These are phyloP conservation scores for Fusarium ramigenum DNA, from an alignment of 2,329 filamentous ascomycete genomes.

Conservation along the genomic window DNA sequence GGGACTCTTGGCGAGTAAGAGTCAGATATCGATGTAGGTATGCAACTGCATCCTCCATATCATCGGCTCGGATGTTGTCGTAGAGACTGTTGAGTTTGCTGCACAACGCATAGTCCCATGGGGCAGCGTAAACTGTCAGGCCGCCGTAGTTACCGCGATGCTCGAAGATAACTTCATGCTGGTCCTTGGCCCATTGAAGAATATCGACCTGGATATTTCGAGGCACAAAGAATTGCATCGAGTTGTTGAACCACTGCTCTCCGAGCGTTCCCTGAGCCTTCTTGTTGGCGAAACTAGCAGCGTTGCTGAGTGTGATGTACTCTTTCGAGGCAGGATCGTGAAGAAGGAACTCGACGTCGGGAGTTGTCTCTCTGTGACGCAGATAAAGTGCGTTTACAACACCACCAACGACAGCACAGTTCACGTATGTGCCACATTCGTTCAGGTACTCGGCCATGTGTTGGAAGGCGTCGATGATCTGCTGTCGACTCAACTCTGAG, in stretches of 20 bases:
- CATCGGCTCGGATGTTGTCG: slow-evolving; percentile 30
- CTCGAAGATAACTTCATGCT: slow-evolving; percentile 33
- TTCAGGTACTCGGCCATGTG: slow-evolving; percentile 37
- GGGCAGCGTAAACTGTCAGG: slow-evolving; percentile 31
- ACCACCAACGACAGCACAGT: slow-evolving; percentile 31
- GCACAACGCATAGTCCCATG: slow-evolving; percentile 35
- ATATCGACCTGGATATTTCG: slow-evolving; percentile 18
- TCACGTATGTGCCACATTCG: slow-evolving; percentile 17
- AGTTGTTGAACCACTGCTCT: slow-evolving; percentile 37
- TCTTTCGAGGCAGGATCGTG: slow-evolving; percentile 20
- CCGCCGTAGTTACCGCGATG: slow-evolving; percentile 21
- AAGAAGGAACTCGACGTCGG: slow-evolving; percentile 37
- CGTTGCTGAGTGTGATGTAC: slow-evolving; percentile 17
- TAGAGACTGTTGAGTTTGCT: slow-evolving; percentile 34
- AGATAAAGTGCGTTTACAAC: slow-evolving; percentile 37
- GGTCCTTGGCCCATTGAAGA: slow-evolving; percentile 15
- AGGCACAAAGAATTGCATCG: slow-evolving; percentile 34
- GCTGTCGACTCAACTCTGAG: slow-evolving; percentile 17
- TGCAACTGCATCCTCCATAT: slow-evolving; percentile 33
- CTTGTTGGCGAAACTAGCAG: slow-evolving; percentile 32
- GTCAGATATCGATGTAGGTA: slow-evolving; percentile 30
- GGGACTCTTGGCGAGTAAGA: not conserved
- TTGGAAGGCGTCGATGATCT: slow-evolving; percentile 26
- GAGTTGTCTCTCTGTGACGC: slow-evolving; percentile 27
- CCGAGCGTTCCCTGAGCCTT: slow-evolving; percentile 27